Conservation (phyloP, 768 basidiomycete species). For the Amyloporia xantha region DNA sequence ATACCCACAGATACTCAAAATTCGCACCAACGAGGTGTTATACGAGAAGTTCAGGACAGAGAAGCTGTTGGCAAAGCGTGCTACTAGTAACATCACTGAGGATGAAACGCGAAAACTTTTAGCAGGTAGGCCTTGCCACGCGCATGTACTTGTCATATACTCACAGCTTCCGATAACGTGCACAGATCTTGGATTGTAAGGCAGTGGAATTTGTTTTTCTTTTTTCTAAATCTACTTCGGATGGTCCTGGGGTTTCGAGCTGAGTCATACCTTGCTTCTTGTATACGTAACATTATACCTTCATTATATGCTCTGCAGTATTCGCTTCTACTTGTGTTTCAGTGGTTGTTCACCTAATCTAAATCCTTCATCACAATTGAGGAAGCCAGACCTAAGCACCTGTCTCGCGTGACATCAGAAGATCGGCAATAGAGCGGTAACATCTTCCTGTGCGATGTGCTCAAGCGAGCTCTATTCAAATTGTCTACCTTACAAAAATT, state of each 20-base stretch:
- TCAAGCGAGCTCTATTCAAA: too few species aligned
- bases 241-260: not conserved
- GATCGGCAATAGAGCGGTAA: too few species aligned
- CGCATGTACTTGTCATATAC: too few species aligned
- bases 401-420: too few species aligned
- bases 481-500: too few species aligned
- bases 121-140: conserved; percentile 45
- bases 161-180: not conserved
- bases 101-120: conserved; percentile 67
- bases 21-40: conserved; percentile 78
- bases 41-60: conserved; percentile 93
- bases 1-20: conserved; percentile 60
- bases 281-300: conserved; percentile 3
- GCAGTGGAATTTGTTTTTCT: not conserved
- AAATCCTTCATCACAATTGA: too few species aligned
- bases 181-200: conserved; percentile 16
- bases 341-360: too few species aligned
- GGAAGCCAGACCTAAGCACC: too few species aligned
- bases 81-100: conserved; percentile 71
- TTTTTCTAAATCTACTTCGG: not conserved
- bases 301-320: not conserved
- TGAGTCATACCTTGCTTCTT: conserved; percentile 2
- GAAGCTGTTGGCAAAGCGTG: conserved; percentile 81
- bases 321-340: too few species aligned
- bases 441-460: too few species aligned